Evolutionary conservation across 345 rosid genomes (phyloP), one percentile per base, ranked within the genome.

Genomic region (Iberis pinnata): DNA sequence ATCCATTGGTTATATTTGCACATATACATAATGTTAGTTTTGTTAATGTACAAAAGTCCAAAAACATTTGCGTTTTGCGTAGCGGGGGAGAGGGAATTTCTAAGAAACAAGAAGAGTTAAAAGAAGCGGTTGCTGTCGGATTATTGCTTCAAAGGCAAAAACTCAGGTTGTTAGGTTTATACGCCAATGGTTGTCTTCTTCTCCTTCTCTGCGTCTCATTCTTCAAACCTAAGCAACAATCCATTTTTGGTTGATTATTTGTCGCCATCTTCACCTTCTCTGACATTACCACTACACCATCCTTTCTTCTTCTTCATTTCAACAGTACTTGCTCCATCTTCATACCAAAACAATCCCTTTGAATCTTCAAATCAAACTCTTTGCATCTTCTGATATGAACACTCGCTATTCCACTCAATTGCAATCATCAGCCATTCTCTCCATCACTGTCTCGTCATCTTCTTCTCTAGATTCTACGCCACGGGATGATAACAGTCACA

Each of bases 251-350:
- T 76, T 71, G 86, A 77, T 86, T 70, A 73, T 72, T 69, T 88
- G 94, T 86, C 97, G 63, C 94, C 80, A 77, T 89, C 95, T 64
- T 75, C 83, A 81, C 78, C 89, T 74, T 79, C 85, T 46, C 76
- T 59, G 69, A 84, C 78, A 18, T 70, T 20, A 43, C 68, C 79
- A 51, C 33, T 11, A 50, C 49, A 50, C 71, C 73, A 56, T 52
- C 54, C 37, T 58, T 32, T 25, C 17, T 53, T 56, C 46, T 45
- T 51, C 57, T 53, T 53, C 52, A n/a, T n/a, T 43, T 58, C 53
- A 10, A 15, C 18, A 24, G 12, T 33, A 60, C 27, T 47, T 0
- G 18, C 18, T 35, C 33, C 5, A 51, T 51, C 12, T 19, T 8
- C 58, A n/a, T n/a, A n/a, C n/a, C n/a, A n/a, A n/a, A n/a, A 4